A percentile compares a stretch with the other conserved stretches of the same genome.
Evolutionary conservation across 2,329 filamentous ascomycete genomes (phyloP).

Genomic region (Neofusicoccum cordaticola): DNA sequence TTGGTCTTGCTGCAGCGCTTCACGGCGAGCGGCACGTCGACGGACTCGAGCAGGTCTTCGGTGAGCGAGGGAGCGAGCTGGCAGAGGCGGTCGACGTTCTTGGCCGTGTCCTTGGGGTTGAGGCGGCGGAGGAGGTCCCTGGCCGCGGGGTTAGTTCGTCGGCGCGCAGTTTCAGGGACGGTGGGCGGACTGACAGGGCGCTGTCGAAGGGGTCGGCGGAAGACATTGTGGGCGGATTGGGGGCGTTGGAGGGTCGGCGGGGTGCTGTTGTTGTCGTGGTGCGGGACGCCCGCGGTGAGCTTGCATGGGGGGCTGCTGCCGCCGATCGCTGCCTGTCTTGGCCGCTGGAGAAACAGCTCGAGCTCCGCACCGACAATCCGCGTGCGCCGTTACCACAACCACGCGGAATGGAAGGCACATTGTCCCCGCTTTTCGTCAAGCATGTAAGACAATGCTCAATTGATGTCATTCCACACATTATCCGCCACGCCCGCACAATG

Average conservation of each 20-base stretch:
- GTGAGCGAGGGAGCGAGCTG: slow-evolving; percentile 84
- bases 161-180: neutral
- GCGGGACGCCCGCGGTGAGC: slow-evolving; percentile 11
- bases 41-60: slow-evolving; percentile 95
- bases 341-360: slow-evolving; percentile 1
- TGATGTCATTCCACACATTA: neutral
- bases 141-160: slow-evolving; percentile 22
- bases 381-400: neutral
- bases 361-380: neutral
- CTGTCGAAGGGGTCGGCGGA: slow-evolving; percentile 69
- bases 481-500: neutral
- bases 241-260: neutral
- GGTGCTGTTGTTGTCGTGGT: slow-evolving; percentile 13
- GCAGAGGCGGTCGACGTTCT: slow-evolving; percentile 87
- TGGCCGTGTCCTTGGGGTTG: slow-evolving; percentile 86
- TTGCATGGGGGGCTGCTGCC: slow-evolving; percentile 11
- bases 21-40: slow-evolving; percentile 89
- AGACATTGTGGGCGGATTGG: slow-evolving; percentile 39
- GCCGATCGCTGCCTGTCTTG: slow-evolving; percentile 5
- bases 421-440: neutral
- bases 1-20: slow-evolving; percentile 83
- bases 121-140: slow-evolving; percentile 98
- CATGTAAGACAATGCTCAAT: neutral
- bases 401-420: neutral
- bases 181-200: slow-evolving; percentile 62